Conservation (phyloP, 2,329 filamentous ascomycete genomes). For the Aspergillus novofumigatus region DNA sequence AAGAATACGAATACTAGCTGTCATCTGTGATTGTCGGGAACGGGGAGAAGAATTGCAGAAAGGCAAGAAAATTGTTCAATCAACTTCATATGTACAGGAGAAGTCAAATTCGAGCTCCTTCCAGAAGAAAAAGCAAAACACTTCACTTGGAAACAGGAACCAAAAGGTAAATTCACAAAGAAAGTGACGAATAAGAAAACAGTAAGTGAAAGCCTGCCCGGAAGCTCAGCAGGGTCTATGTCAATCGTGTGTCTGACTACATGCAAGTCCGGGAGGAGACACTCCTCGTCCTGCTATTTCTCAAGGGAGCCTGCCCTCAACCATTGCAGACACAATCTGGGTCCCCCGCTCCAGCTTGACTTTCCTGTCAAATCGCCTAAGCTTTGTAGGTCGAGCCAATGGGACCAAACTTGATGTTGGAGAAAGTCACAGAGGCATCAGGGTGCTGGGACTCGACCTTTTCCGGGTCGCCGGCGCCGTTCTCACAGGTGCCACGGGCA, state of each 20-base stretch:
- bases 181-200: background rate
- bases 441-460: constrained; percentile 47
- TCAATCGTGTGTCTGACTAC: background rate
- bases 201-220: background rate
- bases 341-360: background rate
- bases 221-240: background rate
- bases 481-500: constrained; percentile 52
- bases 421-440: constrained; percentile 52
- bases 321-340: background rate
- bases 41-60: background rate
- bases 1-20: too few species aligned
- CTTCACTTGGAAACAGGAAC: background rate
- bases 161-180: background rate
- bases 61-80: background rate
- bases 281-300: background rate
- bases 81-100: background rate
- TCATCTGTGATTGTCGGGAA: background rate
- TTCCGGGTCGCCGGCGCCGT: constrained; percentile 48
- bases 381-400: constrained; percentile 49
- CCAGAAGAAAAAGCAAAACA: background rate
- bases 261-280: background rate
- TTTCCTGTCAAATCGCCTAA: background rate
- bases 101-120: background rate
- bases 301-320: background rate
- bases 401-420: constrained; percentile 56